Evolutionary conservation across 805 yeast genomes (phyloP), one percentile per base, ranked within the genome.

Genomic region (Candida golubevii): DNA sequence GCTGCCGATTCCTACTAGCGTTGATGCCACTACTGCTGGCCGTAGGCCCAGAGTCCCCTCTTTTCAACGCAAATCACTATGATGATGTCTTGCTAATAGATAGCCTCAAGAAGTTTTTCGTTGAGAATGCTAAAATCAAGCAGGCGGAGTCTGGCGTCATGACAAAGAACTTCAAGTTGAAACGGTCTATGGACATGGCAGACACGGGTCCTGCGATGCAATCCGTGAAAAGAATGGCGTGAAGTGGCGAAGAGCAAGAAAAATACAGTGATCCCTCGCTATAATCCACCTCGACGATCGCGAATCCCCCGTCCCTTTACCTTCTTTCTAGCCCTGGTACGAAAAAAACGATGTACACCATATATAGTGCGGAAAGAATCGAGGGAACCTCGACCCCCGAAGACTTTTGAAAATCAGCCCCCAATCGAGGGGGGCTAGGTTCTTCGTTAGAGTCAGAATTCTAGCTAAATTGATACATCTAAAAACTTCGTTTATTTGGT

Each of bases 51-150:
- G 30, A 33, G 2, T 39, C 43, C 12, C 39, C 35, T 13, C 44
- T 47, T 6, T 44, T 52, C 38, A 66, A 65, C 48, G 41, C 50
- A 37, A 65, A 66, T 44, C 67, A 54, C 50, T 70, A 70, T 47
- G 71, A 67, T 43, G 74, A 70, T 45, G 56, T 70, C 41, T 44
- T 70, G 26, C 60, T 70, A 36, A 58, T 67, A 10, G 75, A 70
- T 42, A 65, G 62, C 49, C 59, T 70, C 50, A 67, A 62, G 53
- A 67, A 69, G 50, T 70, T 70, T 40, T 54, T 58, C 41, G 38
- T 36, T 7, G 75, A 70, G 48, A 70, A 69, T 49, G 47, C 40
- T 18, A 50, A 51, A 14, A 58, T 70, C 37, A 70, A 70, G 47
- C 54, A 42, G 33, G 45, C 43, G 13, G 63, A 57, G 39, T 53